phyloP scores from a whole-genome alignment of 2,329 filamentous ascomycete genomes.

The Alternaria triticina region DNA sequence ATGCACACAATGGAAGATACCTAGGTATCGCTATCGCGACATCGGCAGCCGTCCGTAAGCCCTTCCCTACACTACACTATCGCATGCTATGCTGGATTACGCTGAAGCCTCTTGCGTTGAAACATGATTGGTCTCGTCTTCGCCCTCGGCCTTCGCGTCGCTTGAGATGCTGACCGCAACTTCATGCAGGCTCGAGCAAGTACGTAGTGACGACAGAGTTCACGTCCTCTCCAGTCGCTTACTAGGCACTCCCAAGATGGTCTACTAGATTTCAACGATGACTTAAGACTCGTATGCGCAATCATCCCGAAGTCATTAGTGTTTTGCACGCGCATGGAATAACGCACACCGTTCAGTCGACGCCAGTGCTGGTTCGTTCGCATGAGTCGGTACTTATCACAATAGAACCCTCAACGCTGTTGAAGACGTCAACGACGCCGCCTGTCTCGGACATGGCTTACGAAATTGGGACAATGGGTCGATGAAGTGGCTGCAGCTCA shows the following conservation, averaged over 20 bases:
- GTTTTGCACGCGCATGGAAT: background rate
- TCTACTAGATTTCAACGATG: background rate
- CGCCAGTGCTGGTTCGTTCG: background rate
- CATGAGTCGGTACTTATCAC: background rate
- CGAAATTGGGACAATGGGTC: background rate
- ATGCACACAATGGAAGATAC: background rate
- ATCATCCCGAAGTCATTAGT: background rate
- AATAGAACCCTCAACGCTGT: background rate
- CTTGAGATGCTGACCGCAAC: background rate
- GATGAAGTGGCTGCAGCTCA: background rate
- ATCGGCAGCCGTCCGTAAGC: background rate
- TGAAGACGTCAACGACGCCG: background rate
- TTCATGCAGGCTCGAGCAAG: background rate
- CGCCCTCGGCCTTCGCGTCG: background rate
- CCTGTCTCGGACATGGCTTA: background rate
- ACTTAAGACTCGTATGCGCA: background rate
- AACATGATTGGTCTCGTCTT: background rate
- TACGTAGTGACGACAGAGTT: background rate
- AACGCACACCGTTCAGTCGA: background rate
- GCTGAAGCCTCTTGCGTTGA: background rate
- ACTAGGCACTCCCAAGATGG: background rate
- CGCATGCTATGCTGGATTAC: background rate
- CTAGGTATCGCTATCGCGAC: background rate
- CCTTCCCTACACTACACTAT: background rate
- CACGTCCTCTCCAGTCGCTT: background rate